Conservation (phyloP, 768 basidiomycete species). For the Phanerochaete carnosa region DNA sequence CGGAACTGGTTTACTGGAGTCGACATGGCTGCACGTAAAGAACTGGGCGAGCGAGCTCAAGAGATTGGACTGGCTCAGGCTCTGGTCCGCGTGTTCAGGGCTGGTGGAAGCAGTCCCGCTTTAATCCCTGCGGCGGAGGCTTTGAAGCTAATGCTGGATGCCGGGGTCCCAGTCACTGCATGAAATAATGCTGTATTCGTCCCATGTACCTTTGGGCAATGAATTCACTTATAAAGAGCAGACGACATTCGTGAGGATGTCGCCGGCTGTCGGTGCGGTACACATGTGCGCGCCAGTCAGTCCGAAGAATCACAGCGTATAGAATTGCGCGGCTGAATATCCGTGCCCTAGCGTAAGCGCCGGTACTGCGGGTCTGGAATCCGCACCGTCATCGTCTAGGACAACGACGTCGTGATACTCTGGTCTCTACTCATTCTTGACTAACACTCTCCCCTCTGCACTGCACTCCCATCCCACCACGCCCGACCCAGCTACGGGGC, state of each 20-base stretch:
- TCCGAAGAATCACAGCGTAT: background rate
- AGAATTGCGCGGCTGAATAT: background rate
- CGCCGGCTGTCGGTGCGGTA: background rate
- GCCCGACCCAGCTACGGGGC: background rate
- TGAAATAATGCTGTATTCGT: background rate
- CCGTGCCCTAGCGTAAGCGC: background rate
- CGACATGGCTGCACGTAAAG: slow-evolving; percentile 34
- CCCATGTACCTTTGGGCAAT: too few species aligned
- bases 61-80: slow-evolving; percentile 51
- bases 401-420: background rate
- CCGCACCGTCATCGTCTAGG: slow-evolving; percentile 5
- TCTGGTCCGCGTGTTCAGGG: slow-evolving; percentile 48
- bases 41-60: slow-evolving; percentile 49
- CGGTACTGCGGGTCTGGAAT: slow-evolving; percentile 4
- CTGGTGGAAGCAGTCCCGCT: slow-evolving; percentile 35
- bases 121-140: slow-evolving; percentile 49
- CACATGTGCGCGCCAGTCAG: background rate
- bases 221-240: too few species aligned
- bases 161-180: slow-evolving; percentile 17
- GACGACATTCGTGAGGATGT: background rate
- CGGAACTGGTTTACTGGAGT: slow-evolving; percentile 57
- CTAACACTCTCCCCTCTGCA: background rate
- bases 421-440: slow-evolving; percentile 1
- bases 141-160: slow-evolving; percentile 39
- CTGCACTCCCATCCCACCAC: background rate